Evolutionary conservation across 1,139 yeast species (phyloP).

Genomic region (Lodderomyces metapsilosis): DNA sequence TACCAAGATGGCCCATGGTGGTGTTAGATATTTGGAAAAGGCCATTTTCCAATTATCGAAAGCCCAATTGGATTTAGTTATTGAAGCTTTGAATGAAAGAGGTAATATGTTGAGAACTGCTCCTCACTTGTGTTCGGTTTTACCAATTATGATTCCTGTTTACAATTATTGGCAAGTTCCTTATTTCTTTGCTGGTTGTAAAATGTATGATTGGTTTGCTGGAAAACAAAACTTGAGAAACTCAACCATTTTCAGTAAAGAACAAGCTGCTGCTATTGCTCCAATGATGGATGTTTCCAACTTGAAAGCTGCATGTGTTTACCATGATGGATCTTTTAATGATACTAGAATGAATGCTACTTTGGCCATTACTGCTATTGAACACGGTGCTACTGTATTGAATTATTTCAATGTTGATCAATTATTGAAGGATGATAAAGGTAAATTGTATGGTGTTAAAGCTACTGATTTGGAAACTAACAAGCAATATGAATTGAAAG

Average conservation of each 20-base stretch:
- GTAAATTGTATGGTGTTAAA: slow-evolving; percentile 69
- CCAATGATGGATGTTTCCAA: slow-evolving; percentile 83
- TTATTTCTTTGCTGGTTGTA: slow-evolving; percentile 88
- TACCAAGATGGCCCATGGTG: slow-evolving; percentile 98
- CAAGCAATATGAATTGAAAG: slow-evolving; percentile 53
- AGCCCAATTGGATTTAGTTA: slow-evolving; percentile 87
- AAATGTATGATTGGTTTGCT: slow-evolving; percentile 90
- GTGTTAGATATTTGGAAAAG: slow-evolving; percentile 92
- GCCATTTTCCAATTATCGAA: slow-evolving; percentile 90
- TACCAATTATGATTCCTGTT: slow-evolving; percentile 94
- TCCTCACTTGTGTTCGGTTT: slow-evolving; percentile 82
- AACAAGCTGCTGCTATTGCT: slow-evolving; percentile 70
- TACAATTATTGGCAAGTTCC: slow-evolving; percentile 97
- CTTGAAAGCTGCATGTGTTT: slow-evolving; percentile 87
- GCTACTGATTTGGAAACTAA: slow-evolving; percentile 78
- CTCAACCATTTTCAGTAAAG: slow-evolving; percentile 70
- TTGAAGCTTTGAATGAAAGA: slow-evolving; percentile 92
- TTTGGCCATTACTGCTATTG: slow-evolving; percentile 80
- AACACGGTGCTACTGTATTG: slow-evolving; percentile 85
- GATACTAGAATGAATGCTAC: slow-evolving; percentile 90
- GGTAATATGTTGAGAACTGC: slow-evolving; percentile 88
- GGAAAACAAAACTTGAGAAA: slow-evolving; percentile 82
- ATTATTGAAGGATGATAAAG: slow-evolving; percentile 60
- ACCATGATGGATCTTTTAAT: slow-evolving; percentile 93
- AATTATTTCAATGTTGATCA: slow-evolving; percentile 84